Evolutionary conservation across 441 rosid species (phyloP).

Genomic region (Pelargonium myrrhifolium): DNA sequence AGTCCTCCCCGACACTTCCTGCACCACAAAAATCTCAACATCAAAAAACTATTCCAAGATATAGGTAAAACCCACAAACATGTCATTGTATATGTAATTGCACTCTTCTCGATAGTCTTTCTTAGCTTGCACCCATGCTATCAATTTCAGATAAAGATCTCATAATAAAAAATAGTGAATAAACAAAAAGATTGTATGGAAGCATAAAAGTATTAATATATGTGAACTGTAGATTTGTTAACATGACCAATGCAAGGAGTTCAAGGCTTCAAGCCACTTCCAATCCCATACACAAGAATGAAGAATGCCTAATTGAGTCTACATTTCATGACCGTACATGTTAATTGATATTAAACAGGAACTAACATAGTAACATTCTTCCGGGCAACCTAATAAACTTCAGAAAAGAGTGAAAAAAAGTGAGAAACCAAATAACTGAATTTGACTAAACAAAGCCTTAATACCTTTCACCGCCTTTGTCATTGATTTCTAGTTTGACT

Average conservation of each 20-base stretch:
- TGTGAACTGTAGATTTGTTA: too few relatives aligned
- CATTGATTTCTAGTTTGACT: too few relatives aligned
- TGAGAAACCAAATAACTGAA: too few relatives aligned
- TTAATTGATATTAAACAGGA: too few relatives aligned
- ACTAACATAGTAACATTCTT: too few relatives aligned
- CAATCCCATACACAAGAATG: background rate
- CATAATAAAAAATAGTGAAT: background rate
- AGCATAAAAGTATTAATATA: too few relatives aligned
- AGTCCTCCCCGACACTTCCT: background rate
- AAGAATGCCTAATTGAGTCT: too few relatives aligned
- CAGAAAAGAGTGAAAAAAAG: too few relatives aligned
- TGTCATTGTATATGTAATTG: background rate
- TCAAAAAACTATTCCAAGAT: background rate
- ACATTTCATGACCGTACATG: background rate
- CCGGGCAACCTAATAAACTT: too few relatives aligned
- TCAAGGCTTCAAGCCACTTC: background rate
- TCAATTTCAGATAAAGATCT: background rate
- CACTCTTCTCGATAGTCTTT: background rate
- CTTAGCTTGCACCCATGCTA: background rate
- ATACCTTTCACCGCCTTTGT: too few relatives aligned
- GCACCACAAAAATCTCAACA: background rate
- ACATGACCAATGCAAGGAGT: background rate
- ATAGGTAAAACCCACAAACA: background rate
- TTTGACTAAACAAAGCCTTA: too few relatives aligned
- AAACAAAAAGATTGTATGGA: background rate